These are phyloP conservation scores for Pyricularia sp. DNA, from an alignment of 2,329 filamentous ascomycete genomes.

Conservation along the genomic window DNA sequence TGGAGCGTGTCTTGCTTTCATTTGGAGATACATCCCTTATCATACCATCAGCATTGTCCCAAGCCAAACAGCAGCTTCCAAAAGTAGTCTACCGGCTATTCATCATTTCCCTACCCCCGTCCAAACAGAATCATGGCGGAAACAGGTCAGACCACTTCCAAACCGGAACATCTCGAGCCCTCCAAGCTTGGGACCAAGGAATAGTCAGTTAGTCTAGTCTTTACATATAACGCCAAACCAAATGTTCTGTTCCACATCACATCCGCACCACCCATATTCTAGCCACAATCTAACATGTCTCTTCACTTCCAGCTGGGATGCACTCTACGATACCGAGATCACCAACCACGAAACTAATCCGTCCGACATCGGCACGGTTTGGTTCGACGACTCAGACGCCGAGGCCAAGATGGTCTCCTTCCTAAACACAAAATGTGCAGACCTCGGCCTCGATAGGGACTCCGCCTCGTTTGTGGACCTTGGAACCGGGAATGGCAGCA, in stretches of 20 bases:
- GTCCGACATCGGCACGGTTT: conserved; percentile 74
- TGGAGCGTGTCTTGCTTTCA: neutral
- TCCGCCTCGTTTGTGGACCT: conserved; percentile 62
- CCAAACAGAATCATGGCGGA: neutral
- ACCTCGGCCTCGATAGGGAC: conserved; percentile 10
- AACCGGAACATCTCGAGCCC: conserved; percentile 58
- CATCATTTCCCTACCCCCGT: neutral
- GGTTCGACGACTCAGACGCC: conserved; percentile 90
- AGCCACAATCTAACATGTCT: neutral
- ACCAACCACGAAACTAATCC: conserved; percentile 59
- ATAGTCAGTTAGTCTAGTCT: conserved; percentile 47
- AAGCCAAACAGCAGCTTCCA: neutral
- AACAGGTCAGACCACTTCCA: conserved; percentile 10
- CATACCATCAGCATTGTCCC: neutral
- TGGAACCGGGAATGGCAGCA: conserved; percentile 85
- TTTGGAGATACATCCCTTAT: neutral
- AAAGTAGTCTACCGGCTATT: neutral
- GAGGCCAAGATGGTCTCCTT: conserved; percentile 67
- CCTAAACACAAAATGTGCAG: conserved; percentile 31
- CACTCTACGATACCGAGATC: conserved; percentile 58
- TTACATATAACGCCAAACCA: neutral
- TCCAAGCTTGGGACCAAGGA: conserved; percentile 77
- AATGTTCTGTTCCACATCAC: neutral
- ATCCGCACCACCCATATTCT: neutral
- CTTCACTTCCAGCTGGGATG: conserved; percentile 50